phyloP scores from a whole-genome alignment of 805 yeast genomes.

The Candida sanyiensis region DNA sequence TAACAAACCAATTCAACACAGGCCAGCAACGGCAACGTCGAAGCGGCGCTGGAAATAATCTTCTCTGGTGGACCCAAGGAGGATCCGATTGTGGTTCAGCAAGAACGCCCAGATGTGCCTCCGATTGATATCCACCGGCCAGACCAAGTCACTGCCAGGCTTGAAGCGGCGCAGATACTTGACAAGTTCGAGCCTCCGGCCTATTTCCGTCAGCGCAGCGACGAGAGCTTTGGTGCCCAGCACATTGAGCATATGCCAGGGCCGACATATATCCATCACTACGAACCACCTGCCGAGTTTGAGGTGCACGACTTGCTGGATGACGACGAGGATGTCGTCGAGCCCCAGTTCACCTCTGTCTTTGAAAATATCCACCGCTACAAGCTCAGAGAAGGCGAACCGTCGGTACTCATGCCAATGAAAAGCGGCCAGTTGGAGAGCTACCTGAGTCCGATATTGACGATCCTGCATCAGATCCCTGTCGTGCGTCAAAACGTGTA shows the following conservation, averaged over 20 bases:
- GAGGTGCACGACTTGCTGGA: background rate
- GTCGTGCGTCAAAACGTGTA: constrained; percentile 29
- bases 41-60: background rate
- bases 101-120: no score
- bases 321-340: constrained; percentile 1
- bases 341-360: constrained; percentile 15
- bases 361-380: constrained; percentile 30
- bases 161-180: no score
- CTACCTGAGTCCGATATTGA: constrained; percentile 37
- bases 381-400: constrained; percentile 18
- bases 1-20: constrained; percentile 1
- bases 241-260: constrained; percentile 4
- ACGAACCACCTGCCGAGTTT: background rate
- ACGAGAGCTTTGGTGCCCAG: background rate
- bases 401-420: constrained; percentile 33
- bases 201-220: no score
- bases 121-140: no score
- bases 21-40: constrained; percentile 1
- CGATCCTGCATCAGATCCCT: constrained; percentile 34
- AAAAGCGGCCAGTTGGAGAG: constrained; percentile 31
- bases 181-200: no score
- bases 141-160: no score
- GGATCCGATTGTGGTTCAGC: background rate
- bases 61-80: background rate
- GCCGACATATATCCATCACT: background rate